A percentile compares a stretch with the other conserved stretches of the same genome.
Conservation (phyloP, 345 rosid genomes). For the Eucalyptus microcorys region DNA sequence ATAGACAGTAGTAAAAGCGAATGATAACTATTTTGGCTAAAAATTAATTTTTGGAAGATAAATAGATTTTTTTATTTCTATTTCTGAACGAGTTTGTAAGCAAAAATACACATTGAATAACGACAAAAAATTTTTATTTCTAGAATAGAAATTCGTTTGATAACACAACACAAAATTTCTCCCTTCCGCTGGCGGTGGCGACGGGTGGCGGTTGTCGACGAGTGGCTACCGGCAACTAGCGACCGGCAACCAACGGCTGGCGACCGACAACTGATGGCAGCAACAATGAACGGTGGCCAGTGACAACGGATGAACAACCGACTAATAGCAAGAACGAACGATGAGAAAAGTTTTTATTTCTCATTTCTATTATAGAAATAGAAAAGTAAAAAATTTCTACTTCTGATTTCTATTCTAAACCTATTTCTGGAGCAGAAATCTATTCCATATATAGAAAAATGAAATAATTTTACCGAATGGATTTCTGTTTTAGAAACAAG, state of each 20-base stretch:
- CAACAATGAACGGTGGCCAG: rapidly evolving
- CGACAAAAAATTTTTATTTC: too few relatives aligned
- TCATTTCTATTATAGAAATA: too few relatives aligned
- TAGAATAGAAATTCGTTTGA: too few relatives aligned
- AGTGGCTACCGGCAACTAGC: rapidly evolving
- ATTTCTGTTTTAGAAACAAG: rapidly evolving
- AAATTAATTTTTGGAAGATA: too few relatives aligned
- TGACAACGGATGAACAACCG: rapidly evolving
- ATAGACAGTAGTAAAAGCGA: background rate
- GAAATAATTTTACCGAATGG: rapidly evolving
- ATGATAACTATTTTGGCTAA: rapidly evolving
- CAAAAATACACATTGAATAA: too few relatives aligned
- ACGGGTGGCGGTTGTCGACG: too few relatives aligned
- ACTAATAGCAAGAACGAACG: rapidly evolving
- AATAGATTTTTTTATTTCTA: too few relatives aligned
- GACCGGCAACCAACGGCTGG: rapidly evolving
- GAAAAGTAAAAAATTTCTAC: rapidly evolving
- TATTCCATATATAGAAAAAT: too few relatives aligned
- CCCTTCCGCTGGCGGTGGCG: rapidly evolving
- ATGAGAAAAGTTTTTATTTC: too few relatives aligned
- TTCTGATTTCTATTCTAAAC: too few relatives aligned
- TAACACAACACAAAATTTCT: too few relatives aligned
- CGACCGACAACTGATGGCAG: rapidly evolving
- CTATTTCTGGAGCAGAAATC: rapidly evolving
- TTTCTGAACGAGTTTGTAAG: rapidly evolving